phyloP scores from a whole-genome alignment of 345 rosid species.

The Kandelia obovata region DNA sequence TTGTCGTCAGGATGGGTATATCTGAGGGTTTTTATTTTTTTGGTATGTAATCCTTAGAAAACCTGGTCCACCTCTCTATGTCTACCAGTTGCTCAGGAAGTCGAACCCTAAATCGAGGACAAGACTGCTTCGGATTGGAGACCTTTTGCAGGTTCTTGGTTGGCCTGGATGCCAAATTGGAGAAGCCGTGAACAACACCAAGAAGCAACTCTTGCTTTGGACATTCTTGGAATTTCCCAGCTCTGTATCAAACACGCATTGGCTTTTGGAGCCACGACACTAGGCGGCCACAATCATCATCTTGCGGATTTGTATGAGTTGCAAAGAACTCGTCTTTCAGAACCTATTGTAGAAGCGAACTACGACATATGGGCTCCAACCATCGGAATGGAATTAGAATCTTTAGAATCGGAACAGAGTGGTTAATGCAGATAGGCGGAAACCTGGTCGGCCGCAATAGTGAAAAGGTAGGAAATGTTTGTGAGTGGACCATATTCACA shows the following conservation, averaged over 20 bases:
- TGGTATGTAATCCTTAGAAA: too few species aligned
- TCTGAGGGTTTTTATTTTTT: too few species aligned
- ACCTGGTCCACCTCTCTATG: too few species aligned
- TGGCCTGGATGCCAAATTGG: too few species aligned
- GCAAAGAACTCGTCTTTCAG: slow-evolving; percentile 36
- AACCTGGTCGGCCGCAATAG: slow-evolving; percentile 45
- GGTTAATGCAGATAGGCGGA: slow-evolving; percentile 26
- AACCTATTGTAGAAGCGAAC: slow-evolving; percentile 24
- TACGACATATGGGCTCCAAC: slow-evolving; percentile 10
- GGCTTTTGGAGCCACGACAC: slow-evolving; percentile 24
- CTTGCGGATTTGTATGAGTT: slow-evolving; percentile 21
- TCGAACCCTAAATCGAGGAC: too few species aligned
- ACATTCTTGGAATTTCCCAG: slow-evolving; percentile 2
- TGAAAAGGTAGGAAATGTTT: slow-evolving; percentile 42
- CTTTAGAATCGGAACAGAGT: slow-evolving; percentile 9
- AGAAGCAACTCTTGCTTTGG: slow-evolving; percentile 3
- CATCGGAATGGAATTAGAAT: slow-evolving; percentile 8
- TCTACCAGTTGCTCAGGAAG: too few species aligned
- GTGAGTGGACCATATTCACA: slow-evolving; percentile 26
- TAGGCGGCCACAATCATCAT: slow-evolving; percentile 14
- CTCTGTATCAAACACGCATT: slow-evolving; percentile 37
- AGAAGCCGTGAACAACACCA: slow-evolving; percentile 31
- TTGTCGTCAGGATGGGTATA: too few species aligned
- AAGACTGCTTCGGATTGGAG: too few species aligned
- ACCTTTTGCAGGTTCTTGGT: too few species aligned